Percentiles rank a stretch among this genome's conserved stretches.
These are phyloP conservation scores for Sclerotinia glacialis DNA, from an alignment of 2,329 filamentous ascomycete genomes.

Conservation along the genomic window DNA sequence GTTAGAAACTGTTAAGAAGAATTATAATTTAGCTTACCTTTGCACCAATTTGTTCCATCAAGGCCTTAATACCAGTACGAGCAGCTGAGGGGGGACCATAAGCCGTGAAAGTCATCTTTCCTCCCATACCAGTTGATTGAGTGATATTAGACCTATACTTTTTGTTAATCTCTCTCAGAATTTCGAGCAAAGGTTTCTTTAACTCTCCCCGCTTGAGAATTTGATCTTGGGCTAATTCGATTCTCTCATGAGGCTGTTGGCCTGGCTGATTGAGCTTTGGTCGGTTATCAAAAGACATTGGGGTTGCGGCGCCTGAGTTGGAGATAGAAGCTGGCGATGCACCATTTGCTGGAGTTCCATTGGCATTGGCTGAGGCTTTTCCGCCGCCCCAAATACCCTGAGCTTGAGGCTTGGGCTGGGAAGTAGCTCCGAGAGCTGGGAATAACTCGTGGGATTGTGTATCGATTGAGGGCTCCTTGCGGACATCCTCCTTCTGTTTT, in stretches of 20 bases:
- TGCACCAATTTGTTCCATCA: slow-evolving; percentile 81
- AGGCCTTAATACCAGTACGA: slow-evolving; percentile 76
- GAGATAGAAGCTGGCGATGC: slow-evolving; percentile 54
- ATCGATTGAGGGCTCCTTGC: slow-evolving; percentile 55
- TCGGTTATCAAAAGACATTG: slow-evolving; percentile 36
- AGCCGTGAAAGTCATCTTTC: slow-evolving; percentile 77
- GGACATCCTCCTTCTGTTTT: slow-evolving; percentile 61
- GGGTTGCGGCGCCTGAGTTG: slow-evolving; percentile 54
- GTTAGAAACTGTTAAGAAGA: slow-evolving; percentile 25
- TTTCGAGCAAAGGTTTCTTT: slow-evolving; percentile 80
- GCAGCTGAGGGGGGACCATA: slow-evolving; percentile 70
- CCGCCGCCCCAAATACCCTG: slow-evolving; percentile 77
- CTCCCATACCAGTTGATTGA: slow-evolving; percentile 69
- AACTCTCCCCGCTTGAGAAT: slow-evolving; percentile 74
- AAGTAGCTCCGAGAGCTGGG: slow-evolving; percentile 75
- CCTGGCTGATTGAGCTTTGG: slow-evolving; percentile 65
- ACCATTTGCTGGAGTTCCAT: slow-evolving; percentile 50
- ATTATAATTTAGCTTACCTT: slow-evolving; percentile 56
- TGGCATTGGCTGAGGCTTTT: slow-evolving; percentile 52
- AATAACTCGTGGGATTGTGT: slow-evolving; percentile 88
- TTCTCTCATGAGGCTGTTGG: slow-evolving; percentile 41
- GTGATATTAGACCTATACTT: slow-evolving; percentile 84
- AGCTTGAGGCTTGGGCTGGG: slow-evolving; percentile 60
- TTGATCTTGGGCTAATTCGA: slow-evolving; percentile 58
- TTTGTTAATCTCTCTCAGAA: slow-evolving; percentile 88